phyloP scores from a whole-genome alignment of 2,329 filamentous ascomycete species.

The Penicillium occitanis region DNA sequence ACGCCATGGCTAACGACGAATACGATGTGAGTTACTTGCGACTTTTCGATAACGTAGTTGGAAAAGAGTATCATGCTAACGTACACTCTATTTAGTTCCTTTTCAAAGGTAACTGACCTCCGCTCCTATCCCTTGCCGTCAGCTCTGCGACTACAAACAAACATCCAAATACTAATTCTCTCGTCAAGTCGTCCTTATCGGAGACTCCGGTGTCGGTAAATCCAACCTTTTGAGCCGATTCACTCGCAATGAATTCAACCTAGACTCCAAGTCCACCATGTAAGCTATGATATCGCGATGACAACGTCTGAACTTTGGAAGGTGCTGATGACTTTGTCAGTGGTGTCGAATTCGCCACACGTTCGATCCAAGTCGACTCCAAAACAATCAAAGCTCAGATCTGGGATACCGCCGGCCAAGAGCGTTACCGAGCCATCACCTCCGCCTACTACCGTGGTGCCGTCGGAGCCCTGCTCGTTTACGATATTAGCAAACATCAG shows the following conservation, averaged over 20 bases:
- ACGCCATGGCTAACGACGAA: slow-evolving; percentile 96
- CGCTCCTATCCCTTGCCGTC: slow-evolving; percentile 27
- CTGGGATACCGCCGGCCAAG: slow-evolving; percentile 98
- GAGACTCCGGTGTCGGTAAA: slow-evolving; percentile 99
- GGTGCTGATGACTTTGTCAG: slow-evolving; percentile 9
- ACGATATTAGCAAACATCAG: slow-evolving; percentile 99
- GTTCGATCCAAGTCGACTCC: slow-evolving; percentile 96
- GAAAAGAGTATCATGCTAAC: neutral
- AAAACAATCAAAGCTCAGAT: slow-evolving; percentile 99
- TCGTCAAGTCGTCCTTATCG: slow-evolving; percentile 84
- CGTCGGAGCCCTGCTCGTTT: slow-evolving; percentile 94
- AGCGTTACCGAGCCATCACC: slow-evolving; percentile 98
- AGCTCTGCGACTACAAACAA: slow-evolving; percentile 23
- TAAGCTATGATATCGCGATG: neutral
- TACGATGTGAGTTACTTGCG: slow-evolving; percentile 77
- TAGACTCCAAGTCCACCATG: slow-evolving; percentile 99
- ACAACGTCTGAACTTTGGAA: neutral
- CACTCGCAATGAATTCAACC: slow-evolving; percentile 99
- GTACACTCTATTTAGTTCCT: slow-evolving; percentile 71
- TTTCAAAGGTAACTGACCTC: slow-evolving; percentile 72
- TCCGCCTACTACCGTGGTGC: slow-evolving; percentile 98
- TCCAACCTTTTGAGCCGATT: slow-evolving; percentile 99
- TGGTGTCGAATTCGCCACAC: slow-evolving; percentile 97
- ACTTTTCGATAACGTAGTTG: neutral
- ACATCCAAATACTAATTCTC: slow-evolving; percentile 21